Evolutionary conservation across 371 early-diverging fungal genomes (phyloP).

Genomic region (Mucor indicus): DNA sequence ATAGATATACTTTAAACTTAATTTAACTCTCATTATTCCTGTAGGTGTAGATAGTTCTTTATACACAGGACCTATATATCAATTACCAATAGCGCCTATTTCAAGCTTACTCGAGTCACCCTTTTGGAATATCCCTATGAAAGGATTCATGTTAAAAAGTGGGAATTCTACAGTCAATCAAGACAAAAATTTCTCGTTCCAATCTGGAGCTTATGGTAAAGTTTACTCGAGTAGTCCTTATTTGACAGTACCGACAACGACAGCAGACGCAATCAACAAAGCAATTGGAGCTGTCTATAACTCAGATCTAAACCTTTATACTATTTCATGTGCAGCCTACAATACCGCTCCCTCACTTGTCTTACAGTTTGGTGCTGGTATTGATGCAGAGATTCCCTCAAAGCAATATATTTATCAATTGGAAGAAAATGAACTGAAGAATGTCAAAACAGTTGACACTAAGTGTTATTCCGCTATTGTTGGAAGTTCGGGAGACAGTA

Average conservation of each 20-base stretch:
- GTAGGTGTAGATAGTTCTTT: slow-evolving; percentile 19
- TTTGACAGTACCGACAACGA: slow-evolving; percentile 13
- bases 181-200: background rate
- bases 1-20: background rate
- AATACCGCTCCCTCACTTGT: slow-evolving; percentile 10
- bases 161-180: background rate
- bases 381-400: slow-evolving; percentile 25
- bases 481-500: slow-evolving; percentile 10
- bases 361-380: slow-evolving; percentile 18
- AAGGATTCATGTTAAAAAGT: slow-evolving; percentile 9
- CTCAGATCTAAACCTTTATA: slow-evolving; percentile 9
- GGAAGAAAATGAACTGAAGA: background rate
- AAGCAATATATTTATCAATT: slow-evolving; percentile 22
- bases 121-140: slow-evolving; percentile 30
- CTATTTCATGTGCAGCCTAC: slow-evolving; percentile 15
- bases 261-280: slow-evolving; percentile 19
- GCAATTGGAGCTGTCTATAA: slow-evolving; percentile 21
- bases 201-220: slow-evolving; percentile 10
- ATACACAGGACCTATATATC: slow-evolving; percentile 20
- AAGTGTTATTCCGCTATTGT: slow-evolving; percentile 24
- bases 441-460: background rate
- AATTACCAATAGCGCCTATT: slow-evolving; percentile 13
- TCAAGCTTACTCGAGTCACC: slow-evolving; percentile 16
- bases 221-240: slow-evolving; percentile 26
- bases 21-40: background rate